Evolutionary conservation across 805 yeast species (phyloP), one percentile per base, ranked within the genome.

Genomic region (Pichia phayaonensis): DNA sequence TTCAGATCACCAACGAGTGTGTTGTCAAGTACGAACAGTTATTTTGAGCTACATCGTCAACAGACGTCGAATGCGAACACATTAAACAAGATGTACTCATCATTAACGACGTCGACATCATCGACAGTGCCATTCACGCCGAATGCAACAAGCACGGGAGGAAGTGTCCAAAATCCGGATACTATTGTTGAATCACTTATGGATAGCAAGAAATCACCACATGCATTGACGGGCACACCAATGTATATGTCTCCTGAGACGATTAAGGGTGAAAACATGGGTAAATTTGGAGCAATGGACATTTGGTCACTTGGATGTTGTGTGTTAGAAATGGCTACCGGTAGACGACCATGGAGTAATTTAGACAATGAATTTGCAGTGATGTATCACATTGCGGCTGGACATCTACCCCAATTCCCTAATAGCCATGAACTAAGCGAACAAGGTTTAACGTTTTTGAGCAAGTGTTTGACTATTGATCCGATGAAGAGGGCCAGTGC

Each of bases 241-340:
- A 94, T 92, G 97, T 94, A 94, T 69, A 92, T 94, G 98, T 89
- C 98, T 0, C 99, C 99, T 0, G 99, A 94, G 61, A 86, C 88
- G 0, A 88, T 94, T 52, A 87, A 94, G 1, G 97, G 97, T 2
- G 73, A 78, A 7, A 67, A 75, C 1, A 62, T 76, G 1, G 84
- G 83, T 34, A 71, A 73, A 49, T 78, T 75, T 56, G 90, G 90
- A 3, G 80, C 83, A 3, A 77, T 73, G 51, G 99, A 94, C 69
- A 86, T 94, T 34, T 94, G 99, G 99, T 89, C 99, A 0, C 72
- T 92, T 41, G 99, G 99, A 4, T 94, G 99, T 67, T 92, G 96
- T 67, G 86, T 94, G 2, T 66, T 92, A 44, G 98, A 94, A 65
- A 94, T 94, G 98, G 88, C 92, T 2, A 90, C 98, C 0, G 99